A percentile compares a stretch with the other conserved stretches of the same genome.
Conservation (phyloP, 192 early-diverging fungal genomes). For the Backusella morwellensis region DNA sequence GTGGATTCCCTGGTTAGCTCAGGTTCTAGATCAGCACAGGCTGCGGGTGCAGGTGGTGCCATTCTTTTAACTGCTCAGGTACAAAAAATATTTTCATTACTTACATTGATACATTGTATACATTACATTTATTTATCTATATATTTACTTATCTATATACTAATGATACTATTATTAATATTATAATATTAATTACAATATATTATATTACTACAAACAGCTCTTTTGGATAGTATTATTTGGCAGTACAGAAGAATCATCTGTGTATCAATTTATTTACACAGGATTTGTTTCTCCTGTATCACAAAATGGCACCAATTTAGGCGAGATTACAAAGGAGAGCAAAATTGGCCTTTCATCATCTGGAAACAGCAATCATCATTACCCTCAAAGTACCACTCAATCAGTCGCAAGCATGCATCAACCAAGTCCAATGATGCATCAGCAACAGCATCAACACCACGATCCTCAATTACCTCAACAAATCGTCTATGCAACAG, state of each 20-base stretch:
- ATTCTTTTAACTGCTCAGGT: constrained; percentile 7
- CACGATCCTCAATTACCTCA: neutral
- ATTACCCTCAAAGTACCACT: neutral
- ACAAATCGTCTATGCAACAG: constrained; percentile 43
- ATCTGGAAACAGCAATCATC: neutral
- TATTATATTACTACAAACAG: constrained; percentile 17
- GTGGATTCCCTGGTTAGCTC: neutral
- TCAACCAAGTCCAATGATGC: neutral
- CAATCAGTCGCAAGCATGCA: neutral
- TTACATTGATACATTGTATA: too few relatives aligned
- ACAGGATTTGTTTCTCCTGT: constrained; percentile 9
- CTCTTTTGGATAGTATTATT: constrained; percentile 67
- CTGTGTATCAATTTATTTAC: constrained; percentile 7
- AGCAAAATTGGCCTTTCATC: constrained; percentile 4
- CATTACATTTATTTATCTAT: too few relatives aligned
- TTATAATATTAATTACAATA: neutral
- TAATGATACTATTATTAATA: neutral
- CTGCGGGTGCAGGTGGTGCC: constrained; percentile 6
- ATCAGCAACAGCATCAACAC: neutral
- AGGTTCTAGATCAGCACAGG: constrained; percentile 1
- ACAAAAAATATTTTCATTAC: neutral
- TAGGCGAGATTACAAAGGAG: neutral
- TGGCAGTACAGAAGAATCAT: constrained; percentile 61
- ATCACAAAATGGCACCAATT: constrained; percentile 3
- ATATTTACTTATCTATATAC: too few relatives aligned